Percentiles rank a stretch among this genome's conserved stretches.
Conservation (phyloP, 768 basidiomycete species). For the Inosperma sp. region DNA sequence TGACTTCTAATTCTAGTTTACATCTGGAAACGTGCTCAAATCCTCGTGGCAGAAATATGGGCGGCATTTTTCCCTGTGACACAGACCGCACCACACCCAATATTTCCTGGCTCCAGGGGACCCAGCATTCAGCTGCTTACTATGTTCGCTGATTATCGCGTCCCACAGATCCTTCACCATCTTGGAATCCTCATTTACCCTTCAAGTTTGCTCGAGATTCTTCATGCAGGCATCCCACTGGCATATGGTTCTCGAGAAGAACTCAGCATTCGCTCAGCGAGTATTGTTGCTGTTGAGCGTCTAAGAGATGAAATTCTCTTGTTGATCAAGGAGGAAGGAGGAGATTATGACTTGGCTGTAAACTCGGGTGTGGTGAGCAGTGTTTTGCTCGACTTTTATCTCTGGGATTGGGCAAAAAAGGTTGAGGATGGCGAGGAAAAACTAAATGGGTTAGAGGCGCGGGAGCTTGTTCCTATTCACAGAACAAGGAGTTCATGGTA, state of each 20-base stretch:
- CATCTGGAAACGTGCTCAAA: slow-evolving; percentile 90
- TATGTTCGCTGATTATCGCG: slow-evolving; percentile 93
- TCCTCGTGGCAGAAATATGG: slow-evolving; percentile 88
- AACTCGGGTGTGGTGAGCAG: slow-evolving; percentile 48
- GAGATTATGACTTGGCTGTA: slow-evolving; percentile 18
- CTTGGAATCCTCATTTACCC: slow-evolving; percentile 74
- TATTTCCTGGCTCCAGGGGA: slow-evolving; percentile 59
- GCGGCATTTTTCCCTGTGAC: slow-evolving; percentile 78
- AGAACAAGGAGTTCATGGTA: slow-evolving; percentile 86
- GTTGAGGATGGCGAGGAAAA: slow-evolving; percentile 59
- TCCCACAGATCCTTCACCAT: slow-evolving; percentile 88
- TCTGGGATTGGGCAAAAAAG: slow-evolving; percentile 84
- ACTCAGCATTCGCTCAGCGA: slow-evolving; percentile 73
- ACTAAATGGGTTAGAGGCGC: slow-evolving; percentile 55
- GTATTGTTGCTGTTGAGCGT: slow-evolving; percentile 74
- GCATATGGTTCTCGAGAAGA: slow-evolving; percentile 62
- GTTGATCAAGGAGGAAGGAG: slow-evolving; percentile 29
- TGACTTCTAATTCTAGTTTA: slow-evolving; percentile 43
- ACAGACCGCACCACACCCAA: slow-evolving; percentile 50
- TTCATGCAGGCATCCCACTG: slow-evolving; percentile 44
- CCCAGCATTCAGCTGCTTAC: slow-evolving; percentile 68
- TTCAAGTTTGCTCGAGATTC: slow-evolving; percentile 46
- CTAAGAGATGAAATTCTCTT: slow-evolving; percentile 56
- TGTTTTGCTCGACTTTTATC: slow-evolving; percentile 85
- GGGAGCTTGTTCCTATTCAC: slow-evolving; percentile 63